Percentiles rank a stretch among this genome's conserved stretches.
These are phyloP conservation scores for Parmelia sp. DNA, from an alignment of 495 filamentous ascomycete species.

Conservation along the genomic window DNA sequence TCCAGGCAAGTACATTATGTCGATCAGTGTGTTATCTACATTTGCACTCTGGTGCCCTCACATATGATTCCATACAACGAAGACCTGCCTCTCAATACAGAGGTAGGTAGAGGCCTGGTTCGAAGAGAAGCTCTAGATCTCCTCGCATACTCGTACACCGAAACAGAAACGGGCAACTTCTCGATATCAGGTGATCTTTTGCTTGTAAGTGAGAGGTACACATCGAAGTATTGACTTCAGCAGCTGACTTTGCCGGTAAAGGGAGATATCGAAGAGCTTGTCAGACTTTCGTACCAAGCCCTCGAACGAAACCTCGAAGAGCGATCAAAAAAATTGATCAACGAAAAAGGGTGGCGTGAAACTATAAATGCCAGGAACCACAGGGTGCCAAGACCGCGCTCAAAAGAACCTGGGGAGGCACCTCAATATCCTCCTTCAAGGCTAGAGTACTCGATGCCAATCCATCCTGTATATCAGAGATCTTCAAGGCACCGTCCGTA, in stretches of 20 bases:
- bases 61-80: background rate
- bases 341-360: conserved; percentile 1
- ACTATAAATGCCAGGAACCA: background rate
- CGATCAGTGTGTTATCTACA: background rate
- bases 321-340: background rate
- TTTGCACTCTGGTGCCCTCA: background rate
- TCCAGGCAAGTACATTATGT: background rate
- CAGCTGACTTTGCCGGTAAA: background rate
- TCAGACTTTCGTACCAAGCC: conserved; percentile 5
- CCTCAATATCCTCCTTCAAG: background rate
- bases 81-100: background rate
- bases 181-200: background rate
- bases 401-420: background rate
- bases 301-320: background rate
- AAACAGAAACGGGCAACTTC: background rate
- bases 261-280: conserved; percentile 5
- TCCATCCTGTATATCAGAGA: background rate
- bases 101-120: background rate
- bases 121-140: conserved; percentile 6
- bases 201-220: conserved; percentile 1
- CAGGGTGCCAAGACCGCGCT: background rate
- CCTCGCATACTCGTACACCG: background rate
- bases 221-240: background rate
- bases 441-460: background rate
- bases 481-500: background rate